Evolutionary conservation across 2,329 filamentous ascomycete species (phyloP).

Genomic region (Pleoardoris graminearum): DNA sequence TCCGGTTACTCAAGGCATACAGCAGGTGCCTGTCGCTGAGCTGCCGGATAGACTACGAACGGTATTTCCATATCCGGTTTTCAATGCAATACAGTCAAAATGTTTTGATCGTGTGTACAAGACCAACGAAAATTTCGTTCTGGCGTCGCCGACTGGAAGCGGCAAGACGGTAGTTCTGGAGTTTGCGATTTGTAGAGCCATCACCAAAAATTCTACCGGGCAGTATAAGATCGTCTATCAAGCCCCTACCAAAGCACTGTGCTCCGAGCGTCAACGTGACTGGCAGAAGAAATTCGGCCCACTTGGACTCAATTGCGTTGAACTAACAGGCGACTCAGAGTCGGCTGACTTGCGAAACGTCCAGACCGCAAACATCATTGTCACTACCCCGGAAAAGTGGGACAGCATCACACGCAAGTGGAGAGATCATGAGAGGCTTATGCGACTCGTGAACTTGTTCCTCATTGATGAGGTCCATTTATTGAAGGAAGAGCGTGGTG

Average conservation of each 20-base stretch:
- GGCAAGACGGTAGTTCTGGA: conserved; percentile 84
- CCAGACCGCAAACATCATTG: conserved; percentile 76
- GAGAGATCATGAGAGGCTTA: conserved; percentile 75
- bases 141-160: conserved; percentile 81
- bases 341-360: conserved; percentile 67
- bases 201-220: conserved; percentile 58
- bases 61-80: conserved; percentile 72
- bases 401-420: conserved; percentile 87
- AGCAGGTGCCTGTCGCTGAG: conserved; percentile 60
- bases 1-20: conserved; percentile 61
- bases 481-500: conserved; percentile 76
- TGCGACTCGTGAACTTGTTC: conserved; percentile 76
- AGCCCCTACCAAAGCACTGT: conserved; percentile 82
- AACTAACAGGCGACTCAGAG: conserved; percentile 82
- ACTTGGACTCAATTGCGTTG: conserved; percentile 70
- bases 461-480: conserved; percentile 90
- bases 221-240: conserved; percentile 83
- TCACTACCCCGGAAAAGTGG: conserved; percentile 91
- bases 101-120: conserved; percentile 70
- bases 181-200: conserved; percentile 75
- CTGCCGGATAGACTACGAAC: conserved; percentile 71
- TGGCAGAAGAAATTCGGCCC: conserved; percentile 75
- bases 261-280: conserved; percentile 73
- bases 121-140: conserved; percentile 73
- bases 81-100: conserved; percentile 83